Base-by-base conservation (phyloP, 495 filamentous ascomycete genomes). In the Schizothecium vesticola region DNA sequence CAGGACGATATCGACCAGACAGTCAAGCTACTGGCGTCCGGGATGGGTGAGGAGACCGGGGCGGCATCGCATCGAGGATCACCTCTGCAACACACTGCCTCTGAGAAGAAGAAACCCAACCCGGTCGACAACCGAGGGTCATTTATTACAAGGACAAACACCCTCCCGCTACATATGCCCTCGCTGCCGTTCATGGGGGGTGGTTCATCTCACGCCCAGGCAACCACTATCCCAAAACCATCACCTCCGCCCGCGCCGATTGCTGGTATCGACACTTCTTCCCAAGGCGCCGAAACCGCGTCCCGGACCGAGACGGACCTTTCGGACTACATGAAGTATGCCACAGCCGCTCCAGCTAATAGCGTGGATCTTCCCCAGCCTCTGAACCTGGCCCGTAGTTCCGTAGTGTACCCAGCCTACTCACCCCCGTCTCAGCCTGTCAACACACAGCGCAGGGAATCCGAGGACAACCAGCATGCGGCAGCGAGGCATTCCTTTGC, bases 161-260 rank as follows among this genome's bases (percentile, higher is more conserved):
- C 76, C 6, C 67, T 77, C n/a, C 76, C 76, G 0, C 56, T 68
- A 3, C 71, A 78, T 29, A 64, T 77, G 36, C 73, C 75, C 25
- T 68, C 72, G 2, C 67, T 75, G 3, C 75, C 74, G 11, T 78
- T 67, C n/a, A 75, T 73, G 71, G 72, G 69, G 3, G 57, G 58
- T 11, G 60, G 69, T 11, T 67, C 70, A 13, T 57, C 67, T 21
- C 25, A 3, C 31, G 13, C 36, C 36, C 36, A 43, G 36, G 4
- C 19, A 9, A 51, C 43, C 43, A 19, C 16, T 8, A n/a, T 0
- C 43, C 19, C 43, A n/a, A 51, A 9, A 3, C 16, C 43, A n/a
- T 51, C 43, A 51, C 56, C 61, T 9, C 72, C 56, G 22, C 71
- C 66, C 13, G 57, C 56, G 9, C 57, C 70, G 8, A 69, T 63